Conservation (phyloP, 768 basidiomycete species). For the Suillus cothurnatus region DNA sequence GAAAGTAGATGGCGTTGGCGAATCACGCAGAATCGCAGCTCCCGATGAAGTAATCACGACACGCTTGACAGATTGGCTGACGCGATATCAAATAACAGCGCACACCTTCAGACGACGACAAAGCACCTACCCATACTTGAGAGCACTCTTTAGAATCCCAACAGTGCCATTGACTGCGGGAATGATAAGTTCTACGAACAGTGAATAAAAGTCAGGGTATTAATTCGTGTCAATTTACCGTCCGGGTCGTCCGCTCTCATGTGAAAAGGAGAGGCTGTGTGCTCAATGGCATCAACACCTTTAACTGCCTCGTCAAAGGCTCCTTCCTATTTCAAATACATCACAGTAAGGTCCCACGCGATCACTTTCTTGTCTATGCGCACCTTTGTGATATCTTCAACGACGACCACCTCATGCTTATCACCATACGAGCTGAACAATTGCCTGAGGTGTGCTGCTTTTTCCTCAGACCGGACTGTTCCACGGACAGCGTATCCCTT, state of each 20-base stretch:
- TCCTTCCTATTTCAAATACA: slow-evolving; percentile 42
- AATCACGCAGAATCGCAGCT: slow-evolving; percentile 44
- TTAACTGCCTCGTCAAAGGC: slow-evolving; percentile 82
- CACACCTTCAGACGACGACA: too few relatives aligned
- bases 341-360: neutral
- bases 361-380: slow-evolving; percentile 10
- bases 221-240: slow-evolving; percentile 22
- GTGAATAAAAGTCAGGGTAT: neutral
- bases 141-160: slow-evolving; percentile 58
- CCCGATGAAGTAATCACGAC: slow-evolving; percentile 69
- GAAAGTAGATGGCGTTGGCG: slow-evolving; percentile 33
- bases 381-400: slow-evolving; percentile 67
- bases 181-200: slow-evolving; percentile 52
- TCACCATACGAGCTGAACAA: slow-evolving; percentile 55
- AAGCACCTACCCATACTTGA: slow-evolving; percentile 49
- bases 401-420: slow-evolving; percentile 64
- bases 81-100: neutral
- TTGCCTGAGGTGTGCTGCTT: slow-evolving; percentile 57
- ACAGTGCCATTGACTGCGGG: slow-evolving; percentile 77
- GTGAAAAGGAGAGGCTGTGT: slow-evolving; percentile 67
- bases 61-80: slow-evolving; percentile 55
- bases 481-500: slow-evolving; percentile 65
- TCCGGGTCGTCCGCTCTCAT: slow-evolving; percentile 47
- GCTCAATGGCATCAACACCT: slow-evolving; percentile 71
- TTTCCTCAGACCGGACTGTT: slow-evolving; percentile 63